These are phyloP conservation scores for Lantana camara DNA, from an alignment of 257 asterid genomes.

Conservation along the genomic window DNA sequence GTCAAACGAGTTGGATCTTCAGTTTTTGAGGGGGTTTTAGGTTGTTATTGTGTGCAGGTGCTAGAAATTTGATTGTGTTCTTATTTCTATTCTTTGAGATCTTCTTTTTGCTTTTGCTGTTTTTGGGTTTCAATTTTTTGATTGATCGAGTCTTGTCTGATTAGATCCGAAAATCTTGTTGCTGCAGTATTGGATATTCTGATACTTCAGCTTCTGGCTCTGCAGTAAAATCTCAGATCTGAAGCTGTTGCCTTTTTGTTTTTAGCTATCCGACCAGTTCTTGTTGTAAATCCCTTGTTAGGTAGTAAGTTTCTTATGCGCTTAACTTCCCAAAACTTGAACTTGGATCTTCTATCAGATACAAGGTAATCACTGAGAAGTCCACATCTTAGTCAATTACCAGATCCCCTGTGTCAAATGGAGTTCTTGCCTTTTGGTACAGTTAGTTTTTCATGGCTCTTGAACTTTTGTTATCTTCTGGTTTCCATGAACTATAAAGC, in stretches of 20 bases:
- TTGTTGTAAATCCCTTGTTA: too few relatives aligned
- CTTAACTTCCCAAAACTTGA: neutral
- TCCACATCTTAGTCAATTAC: neutral
- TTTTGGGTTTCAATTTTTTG: neutral
- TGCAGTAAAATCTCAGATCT: neutral
- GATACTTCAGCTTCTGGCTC: neutral
- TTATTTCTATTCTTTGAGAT: too few relatives aligned
- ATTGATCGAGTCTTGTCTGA: neutral
- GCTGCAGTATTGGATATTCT: neutral
- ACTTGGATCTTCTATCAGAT: neutral
- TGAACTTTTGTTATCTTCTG: neutral
- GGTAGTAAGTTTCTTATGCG: neutral
- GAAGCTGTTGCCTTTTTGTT: neutral
- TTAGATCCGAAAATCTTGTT: slow-evolving; percentile 3
- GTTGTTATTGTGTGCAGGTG: neutral
- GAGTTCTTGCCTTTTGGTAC: neutral
- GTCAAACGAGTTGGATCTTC: slow-evolving; percentile 20
- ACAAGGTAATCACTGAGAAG: neutral
- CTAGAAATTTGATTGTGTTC: neutral
- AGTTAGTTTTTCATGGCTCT: neutral
- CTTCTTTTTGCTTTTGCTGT: neutral
- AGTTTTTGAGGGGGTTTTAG: neutral
- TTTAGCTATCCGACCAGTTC: too few relatives aligned
- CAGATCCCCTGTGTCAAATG: neutral
- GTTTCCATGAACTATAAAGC: neutral